Base-by-base conservation (phyloP, 768 basidiomycete genomes). In the Coprinellus aureogranulatus region DNA sequence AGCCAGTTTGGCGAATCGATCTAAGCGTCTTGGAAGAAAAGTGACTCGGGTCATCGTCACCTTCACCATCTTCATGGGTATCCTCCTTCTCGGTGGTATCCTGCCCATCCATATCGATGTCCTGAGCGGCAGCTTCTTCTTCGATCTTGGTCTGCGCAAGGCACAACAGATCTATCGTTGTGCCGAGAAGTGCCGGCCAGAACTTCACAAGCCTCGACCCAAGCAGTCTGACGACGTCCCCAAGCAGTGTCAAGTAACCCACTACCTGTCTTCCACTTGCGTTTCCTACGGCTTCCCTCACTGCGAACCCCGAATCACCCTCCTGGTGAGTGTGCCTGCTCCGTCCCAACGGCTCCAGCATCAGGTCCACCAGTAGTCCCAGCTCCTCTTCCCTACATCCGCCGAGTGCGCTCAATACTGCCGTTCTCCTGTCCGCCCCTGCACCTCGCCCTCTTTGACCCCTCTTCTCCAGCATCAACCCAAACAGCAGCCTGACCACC, bases 211-310 rank as follows among this genome's bases (percentile, higher is more conserved):
- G 73, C 56, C 86, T 84, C 25, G 90, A 84, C 3, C 92, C 94
- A 20, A 98, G 75, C 48, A 90, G 83, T 71, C 83, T 88, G 65
- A 97, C 65, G 25, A 97, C 87, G 64, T 96, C 93, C 1, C 86
- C 89, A 25, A 98, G 80, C 22, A 98, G 75, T 2, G 83, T 87
- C 61, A 98, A 74, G 75, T 89, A 98, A 49, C 96, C 97, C 34
- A 86, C 74, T 61, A 92, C 84, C 60, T 94, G 92, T 70, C 84
- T 87, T 51, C 80, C 74, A 18, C 79, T 75, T 14, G 81, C 73
- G 0, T 59, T 66, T 1, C 45, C 51, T 1, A 41, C 49, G 4
- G 61, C 51, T 18, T 12, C 60, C 30, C 9, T 66, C 23, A 41
- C 42, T 6, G 57, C 45, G 16, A 71, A 63, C n/a, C 75, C 59